Conservation (phyloP, 2,329 filamentous ascomycete species). For the Pyricularia pennisetigena region DNA sequence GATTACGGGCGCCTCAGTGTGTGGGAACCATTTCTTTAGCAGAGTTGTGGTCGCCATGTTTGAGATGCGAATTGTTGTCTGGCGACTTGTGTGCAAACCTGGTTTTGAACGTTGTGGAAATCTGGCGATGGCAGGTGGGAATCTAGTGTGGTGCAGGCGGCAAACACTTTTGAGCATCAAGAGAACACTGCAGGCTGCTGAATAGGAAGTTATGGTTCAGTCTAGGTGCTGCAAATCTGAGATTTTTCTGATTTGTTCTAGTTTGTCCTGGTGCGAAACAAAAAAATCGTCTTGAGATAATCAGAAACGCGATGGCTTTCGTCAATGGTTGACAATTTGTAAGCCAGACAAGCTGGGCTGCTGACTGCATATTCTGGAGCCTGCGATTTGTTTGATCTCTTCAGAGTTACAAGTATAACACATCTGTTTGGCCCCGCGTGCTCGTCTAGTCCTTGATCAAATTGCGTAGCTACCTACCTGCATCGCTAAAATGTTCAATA, state of each 20-base stretch:
- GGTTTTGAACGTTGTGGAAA: background rate
- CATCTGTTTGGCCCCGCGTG: too few species aligned
- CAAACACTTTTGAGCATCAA: too few species aligned
- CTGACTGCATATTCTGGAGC: background rate
- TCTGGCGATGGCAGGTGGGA: too few species aligned
- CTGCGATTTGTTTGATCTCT: background rate
- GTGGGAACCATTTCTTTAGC: slow-evolving; percentile 19
- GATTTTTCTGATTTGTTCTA: background rate
- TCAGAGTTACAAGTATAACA: background rate
- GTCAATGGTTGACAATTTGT: background rate
- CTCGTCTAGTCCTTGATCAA: too few species aligned
- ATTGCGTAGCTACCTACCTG: too few species aligned
- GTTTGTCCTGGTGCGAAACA: background rate
- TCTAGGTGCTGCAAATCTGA: background rate
- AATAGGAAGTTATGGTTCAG: too few species aligned
- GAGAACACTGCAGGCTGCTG: too few species aligned
- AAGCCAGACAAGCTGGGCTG: background rate
- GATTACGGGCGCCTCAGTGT: slow-evolving; percentile 24
- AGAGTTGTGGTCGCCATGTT: background rate
- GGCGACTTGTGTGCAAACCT: background rate
- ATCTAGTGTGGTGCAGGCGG: too few species aligned
- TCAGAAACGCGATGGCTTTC: background rate
- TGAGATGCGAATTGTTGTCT: background rate
- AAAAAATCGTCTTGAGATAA: background rate
- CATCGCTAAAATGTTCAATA: too few species aligned